A percentile compares a stretch with the other conserved stretches of the same genome.
These are phyloP conservation scores for Penicillium sumatraense DNA, from an alignment of 2,329 filamentous ascomycete genomes.

Conservation along the genomic window DNA sequence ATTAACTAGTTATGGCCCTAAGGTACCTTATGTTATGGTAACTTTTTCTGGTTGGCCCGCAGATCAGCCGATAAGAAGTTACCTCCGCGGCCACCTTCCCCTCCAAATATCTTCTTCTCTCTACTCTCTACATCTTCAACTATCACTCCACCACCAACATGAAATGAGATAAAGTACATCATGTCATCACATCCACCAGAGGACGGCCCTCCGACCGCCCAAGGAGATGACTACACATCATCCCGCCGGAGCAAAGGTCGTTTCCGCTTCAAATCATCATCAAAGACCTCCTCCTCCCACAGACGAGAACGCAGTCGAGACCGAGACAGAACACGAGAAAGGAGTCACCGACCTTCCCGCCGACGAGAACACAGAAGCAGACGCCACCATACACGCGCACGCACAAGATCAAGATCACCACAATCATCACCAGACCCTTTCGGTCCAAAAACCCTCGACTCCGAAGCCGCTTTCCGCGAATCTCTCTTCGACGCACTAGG, in stretches of 20 bases:
- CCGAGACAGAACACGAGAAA: neutral
- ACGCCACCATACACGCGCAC: neutral
- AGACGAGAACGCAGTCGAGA: conserved; percentile 28
- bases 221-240: conserved; percentile 10
- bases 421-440: neutral
- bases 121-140: neutral
- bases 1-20: no score
- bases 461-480: conserved; percentile 80
- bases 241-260: conserved; percentile 15
- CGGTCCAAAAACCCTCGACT: conserved; percentile 63
- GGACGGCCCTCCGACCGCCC: neutral
- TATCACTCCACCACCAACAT: neutral
- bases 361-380: neutral
- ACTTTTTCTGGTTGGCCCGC: no score
- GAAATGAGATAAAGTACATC: neutral
- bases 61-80: no score
- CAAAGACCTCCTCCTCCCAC: conserved; percentile 17
- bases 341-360: neutral
- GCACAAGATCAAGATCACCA: neutral
- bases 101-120: neutral
- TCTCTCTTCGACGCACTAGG: conserved; percentile 96
- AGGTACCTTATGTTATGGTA: no score
- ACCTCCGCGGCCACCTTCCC: no score
- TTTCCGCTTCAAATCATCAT: conserved; percentile 26
- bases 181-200: neutral